Percentiles rank a stretch among this genome's conserved stretches.
These are phyloP conservation scores for Aspergillus pseudoterreus DNA, from an alignment of 2,329 filamentous ascomycete genomes.

Conservation along the genomic window DNA sequence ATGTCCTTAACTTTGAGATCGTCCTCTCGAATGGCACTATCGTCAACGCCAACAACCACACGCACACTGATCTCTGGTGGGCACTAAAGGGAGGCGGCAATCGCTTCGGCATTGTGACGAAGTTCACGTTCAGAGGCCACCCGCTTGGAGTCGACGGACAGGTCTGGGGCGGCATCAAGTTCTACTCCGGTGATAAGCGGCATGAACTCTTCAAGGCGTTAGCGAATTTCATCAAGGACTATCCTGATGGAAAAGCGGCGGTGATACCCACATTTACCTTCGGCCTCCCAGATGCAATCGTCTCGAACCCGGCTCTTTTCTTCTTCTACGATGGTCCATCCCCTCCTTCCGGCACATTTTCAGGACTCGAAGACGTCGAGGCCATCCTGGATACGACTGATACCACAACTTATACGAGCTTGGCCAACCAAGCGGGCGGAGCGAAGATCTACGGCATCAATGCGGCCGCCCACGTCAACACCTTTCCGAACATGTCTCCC, in stretches of 20 bases:
- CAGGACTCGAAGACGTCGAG: constrained; percentile 5
- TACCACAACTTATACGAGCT: constrained; percentile 1
- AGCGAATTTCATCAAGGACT: constrained; percentile 4
- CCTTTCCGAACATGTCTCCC: constrained; percentile 7
- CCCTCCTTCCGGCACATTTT: constrained; percentile 5
- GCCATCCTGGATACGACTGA: constrained; percentile 7
- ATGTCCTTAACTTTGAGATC: constrained; percentile 11
- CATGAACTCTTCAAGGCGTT: constrained; percentile 5
- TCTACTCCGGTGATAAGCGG: constrained; percentile 3
- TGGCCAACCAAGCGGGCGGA: constrained; percentile 8
- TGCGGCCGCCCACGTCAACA: constrained; percentile 7
- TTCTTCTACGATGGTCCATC: constrained; percentile 10
- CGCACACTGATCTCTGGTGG: constrained; percentile 11
- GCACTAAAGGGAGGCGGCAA: constrained; percentile 11
- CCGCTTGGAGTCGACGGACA: constrained; percentile 4
- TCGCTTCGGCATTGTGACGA: constrained; percentile 12
- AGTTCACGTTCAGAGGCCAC: constrained; percentile 10
- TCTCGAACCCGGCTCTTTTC: constrained; percentile 8
- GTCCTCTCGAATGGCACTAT: constrained; percentile 8
- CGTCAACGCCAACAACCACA: constrained; percentile 8
- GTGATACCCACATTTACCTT: constrained; percentile 10
- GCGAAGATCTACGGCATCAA: constrained; percentile 9
- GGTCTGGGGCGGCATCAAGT: constrained; percentile 6
- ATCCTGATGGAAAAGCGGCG: constrained; percentile 10
- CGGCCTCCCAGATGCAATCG: constrained; percentile 1